A percentile compares a stretch with the other conserved stretches of the same genome.
Evolutionary conservation across 805 yeast species (phyloP).

Genomic region (Pichia paraexigua): DNA sequence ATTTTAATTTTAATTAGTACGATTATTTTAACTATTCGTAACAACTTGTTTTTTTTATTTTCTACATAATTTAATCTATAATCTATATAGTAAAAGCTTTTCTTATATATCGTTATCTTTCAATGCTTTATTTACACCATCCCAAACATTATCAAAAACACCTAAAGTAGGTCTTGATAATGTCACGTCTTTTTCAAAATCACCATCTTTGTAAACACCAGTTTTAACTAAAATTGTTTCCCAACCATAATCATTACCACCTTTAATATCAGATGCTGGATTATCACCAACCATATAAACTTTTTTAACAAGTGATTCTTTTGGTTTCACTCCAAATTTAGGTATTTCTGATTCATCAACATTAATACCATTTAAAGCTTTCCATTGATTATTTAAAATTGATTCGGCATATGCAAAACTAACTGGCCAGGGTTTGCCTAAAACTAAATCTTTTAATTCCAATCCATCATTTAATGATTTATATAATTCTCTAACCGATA

Average conservation of each 20-base stretch:
- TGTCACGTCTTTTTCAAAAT: constrained; percentile 27
- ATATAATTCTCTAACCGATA: constrained; percentile 54
- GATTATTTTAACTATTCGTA: neutral
- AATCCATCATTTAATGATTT: constrained; percentile 28
- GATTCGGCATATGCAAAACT: constrained; percentile 80
- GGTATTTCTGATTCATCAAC: constrained; percentile 30
- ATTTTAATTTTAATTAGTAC: neutral
- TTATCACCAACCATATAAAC: constrained; percentile 97
- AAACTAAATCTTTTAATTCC: constrained; percentile 42
- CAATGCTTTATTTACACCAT: constrained; percentile 31
- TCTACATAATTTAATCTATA: neutral
- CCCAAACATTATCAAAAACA: constrained; percentile 39
- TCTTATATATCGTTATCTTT: constrained; percentile 7
- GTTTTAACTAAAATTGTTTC: constrained; percentile 73
- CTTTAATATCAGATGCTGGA: constrained; percentile 85
- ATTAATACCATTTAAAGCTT: constrained; percentile 18
- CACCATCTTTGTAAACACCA: constrained; percentile 73
- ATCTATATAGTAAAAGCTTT: neutral
- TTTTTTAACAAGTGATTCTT: constrained; percentile 36
- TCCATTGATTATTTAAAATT: constrained; percentile 47
- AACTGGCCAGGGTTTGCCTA: constrained; percentile 75
- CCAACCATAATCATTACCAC: constrained; percentile 89
- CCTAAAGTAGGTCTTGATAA: constrained; percentile 42
- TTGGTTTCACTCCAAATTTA: constrained; percentile 33
- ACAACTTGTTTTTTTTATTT: neutral